Conservation (phyloP, 148 eudicot genomes). For the Cornus suecica region DNA sequence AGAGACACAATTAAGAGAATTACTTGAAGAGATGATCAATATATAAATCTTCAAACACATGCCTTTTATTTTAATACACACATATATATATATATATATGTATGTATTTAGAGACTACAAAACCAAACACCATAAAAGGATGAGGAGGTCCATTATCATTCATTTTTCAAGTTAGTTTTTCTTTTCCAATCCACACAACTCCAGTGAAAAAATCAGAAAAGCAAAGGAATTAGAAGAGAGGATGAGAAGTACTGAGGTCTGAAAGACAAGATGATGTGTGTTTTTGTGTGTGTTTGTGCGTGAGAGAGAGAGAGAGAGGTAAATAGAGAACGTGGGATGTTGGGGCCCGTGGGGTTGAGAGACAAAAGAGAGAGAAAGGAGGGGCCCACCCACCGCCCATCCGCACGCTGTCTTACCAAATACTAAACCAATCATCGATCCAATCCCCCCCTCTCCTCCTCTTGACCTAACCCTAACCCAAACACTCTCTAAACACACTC, state of each 20-base stretch:
- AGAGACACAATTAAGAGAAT: too few relatives aligned
- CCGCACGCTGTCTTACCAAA: conserved; percentile 33
- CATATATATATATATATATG: too few relatives aligned
- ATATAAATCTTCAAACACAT: too few relatives aligned
- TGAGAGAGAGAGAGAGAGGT: not conserved
- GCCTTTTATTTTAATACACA: too few relatives aligned
- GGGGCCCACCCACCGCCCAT: conserved; percentile 34
- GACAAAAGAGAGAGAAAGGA: conserved; percentile 8
- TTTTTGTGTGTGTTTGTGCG: not conserved
- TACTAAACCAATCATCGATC: conserved; percentile 10
- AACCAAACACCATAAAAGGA: too few relatives aligned
- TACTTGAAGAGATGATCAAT: too few relatives aligned
- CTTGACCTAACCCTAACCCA: conserved; percentile 47
- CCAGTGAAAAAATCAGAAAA: not conserved
- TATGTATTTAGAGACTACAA: too few relatives aligned
- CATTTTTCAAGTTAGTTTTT: not conserved
- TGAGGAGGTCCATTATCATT: too few relatives aligned
- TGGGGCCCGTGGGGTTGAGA: not conserved
- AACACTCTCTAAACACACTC: conserved; percentile 13
- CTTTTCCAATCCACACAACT: too few relatives aligned
- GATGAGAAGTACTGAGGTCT: not conserved
- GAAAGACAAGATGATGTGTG: not conserved
- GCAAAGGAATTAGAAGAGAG: not conserved
- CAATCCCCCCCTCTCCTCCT: conserved; percentile 10
- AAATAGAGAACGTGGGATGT: conserved; percentile 9